phyloP scores from a whole-genome alignment of 2,329 filamentous ascomycete species.

The Gyromitra esculenta region DNA sequence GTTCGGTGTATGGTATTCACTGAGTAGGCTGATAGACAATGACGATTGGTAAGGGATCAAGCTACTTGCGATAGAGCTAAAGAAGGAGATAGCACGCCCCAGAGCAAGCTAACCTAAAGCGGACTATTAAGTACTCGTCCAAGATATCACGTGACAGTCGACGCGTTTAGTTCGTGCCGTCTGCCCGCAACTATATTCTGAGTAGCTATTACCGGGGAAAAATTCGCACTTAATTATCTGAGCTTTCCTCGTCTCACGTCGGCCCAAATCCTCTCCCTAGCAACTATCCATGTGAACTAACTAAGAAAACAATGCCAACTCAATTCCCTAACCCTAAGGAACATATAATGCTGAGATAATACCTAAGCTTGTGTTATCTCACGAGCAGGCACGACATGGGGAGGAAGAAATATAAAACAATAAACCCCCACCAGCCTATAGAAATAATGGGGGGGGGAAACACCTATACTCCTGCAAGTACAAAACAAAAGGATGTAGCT shows the following conservation, averaged over 20 bases:
- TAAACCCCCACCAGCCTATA: slow-evolving; percentile 7
- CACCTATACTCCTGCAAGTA: slow-evolving; percentile 20
- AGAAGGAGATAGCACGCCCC: not conserved
- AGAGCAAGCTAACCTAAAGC: slow-evolving; percentile 20
- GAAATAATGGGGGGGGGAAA: not conserved
- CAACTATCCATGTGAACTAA: slow-evolving; percentile 10
- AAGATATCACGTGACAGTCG: slow-evolving; percentile 14
- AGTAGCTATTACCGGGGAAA: not conserved
- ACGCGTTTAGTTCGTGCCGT: slow-evolving; percentile 16
- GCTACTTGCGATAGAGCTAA: not conserved
- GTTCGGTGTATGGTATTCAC: not conserved
- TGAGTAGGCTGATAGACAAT: not conserved
- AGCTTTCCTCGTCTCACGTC: not conserved
- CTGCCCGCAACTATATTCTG: not conserved
- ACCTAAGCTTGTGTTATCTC: slow-evolving; percentile 1
- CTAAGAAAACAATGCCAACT: slow-evolving; percentile 7
- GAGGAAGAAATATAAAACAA: slow-evolving; percentile 5
- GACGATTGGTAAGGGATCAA: slow-evolving; percentile 8
- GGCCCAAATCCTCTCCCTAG: not conserved
- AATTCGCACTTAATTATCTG: not conserved
- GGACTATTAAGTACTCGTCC: slow-evolving; percentile 15
- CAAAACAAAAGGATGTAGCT: slow-evolving; percentile 8
- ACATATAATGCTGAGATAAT: slow-evolving; percentile 12
- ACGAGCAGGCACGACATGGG: not conserved
- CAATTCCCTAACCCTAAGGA: slow-evolving; percentile 17